A percentile compares a stretch with the other conserved stretches of the same genome.
Evolutionary conservation across 2,329 filamentous ascomycete genomes (phyloP).

Genomic region (Diaporthe helianthi): DNA sequence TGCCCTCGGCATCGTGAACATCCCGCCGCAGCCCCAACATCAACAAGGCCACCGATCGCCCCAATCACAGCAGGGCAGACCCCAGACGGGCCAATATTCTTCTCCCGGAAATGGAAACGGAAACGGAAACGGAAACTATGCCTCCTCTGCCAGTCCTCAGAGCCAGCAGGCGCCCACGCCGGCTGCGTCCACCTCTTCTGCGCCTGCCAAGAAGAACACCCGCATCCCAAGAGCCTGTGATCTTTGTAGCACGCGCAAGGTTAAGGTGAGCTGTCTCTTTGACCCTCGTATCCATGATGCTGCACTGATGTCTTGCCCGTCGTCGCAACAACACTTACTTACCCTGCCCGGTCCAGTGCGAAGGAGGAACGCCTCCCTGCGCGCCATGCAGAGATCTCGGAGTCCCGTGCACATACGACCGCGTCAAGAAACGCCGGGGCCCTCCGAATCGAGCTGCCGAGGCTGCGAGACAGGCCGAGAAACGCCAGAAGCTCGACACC

Average conservation of each 20-base stretch:
- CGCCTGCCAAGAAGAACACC: slow-evolving; percentile 52
- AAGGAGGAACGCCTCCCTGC: slow-evolving; percentile 63
- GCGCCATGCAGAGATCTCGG: slow-evolving; percentile 62
- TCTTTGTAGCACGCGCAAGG: slow-evolving; percentile 68
- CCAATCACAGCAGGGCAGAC: slow-evolving; percentile 1
- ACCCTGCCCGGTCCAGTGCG: slow-evolving; percentile 48
- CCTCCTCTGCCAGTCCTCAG: slow-evolving; percentile 19
- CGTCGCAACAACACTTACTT: slow-evolving; percentile 18
- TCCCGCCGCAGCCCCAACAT: slow-evolving; percentile 28
- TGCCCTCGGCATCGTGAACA: slow-evolving; percentile 28
- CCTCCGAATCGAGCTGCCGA: slow-evolving; percentile 67
- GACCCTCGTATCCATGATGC: no score
- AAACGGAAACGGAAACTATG: no score
- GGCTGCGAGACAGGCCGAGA: slow-evolving; percentile 58
- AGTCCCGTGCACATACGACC: slow-evolving; percentile 64
- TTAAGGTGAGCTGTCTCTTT: slow-evolving; percentile 51
- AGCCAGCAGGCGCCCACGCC: slow-evolving; percentile 28
- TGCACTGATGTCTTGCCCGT: not conserved
- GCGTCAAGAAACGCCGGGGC: slow-evolving; percentile 64
- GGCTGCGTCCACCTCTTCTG: not conserved
- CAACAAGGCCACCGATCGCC: slow-evolving; percentile 16
- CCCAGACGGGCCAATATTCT: slow-evolving; percentile 18
- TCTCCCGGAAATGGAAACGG: no score
- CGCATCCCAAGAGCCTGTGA: slow-evolving; percentile 66
- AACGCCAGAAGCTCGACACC: slow-evolving; percentile 51